These are phyloP conservation scores for Apiotrichum akiyoshidainum DNA, from an alignment of 1,284 basidiomycete species.

Conservation along the genomic window DNA sequence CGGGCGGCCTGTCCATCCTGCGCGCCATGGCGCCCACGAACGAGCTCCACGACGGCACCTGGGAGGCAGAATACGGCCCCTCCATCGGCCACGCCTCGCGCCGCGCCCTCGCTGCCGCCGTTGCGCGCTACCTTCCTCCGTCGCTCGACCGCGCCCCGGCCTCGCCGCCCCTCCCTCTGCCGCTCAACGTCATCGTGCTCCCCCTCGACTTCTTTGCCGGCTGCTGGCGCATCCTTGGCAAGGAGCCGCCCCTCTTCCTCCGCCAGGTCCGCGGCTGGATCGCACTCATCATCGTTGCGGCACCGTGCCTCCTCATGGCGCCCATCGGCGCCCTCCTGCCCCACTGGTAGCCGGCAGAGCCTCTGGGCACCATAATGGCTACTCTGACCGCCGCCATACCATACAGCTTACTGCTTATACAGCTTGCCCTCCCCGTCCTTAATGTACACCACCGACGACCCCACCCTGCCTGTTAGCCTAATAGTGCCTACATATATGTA, in stretches of 20 bases:
- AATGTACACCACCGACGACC: not conserved
- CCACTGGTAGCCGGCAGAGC: constrained; percentile 3
- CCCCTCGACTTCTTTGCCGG: constrained; percentile 20
- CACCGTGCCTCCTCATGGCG: constrained; percentile 12
- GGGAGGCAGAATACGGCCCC: constrained; percentile 24
- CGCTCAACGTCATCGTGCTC: constrained; percentile 26
- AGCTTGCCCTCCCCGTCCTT: not conserved
- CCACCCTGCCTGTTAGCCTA: not conserved
- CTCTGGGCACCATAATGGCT: too few species aligned
- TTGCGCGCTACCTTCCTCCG: constrained; percentile 20
- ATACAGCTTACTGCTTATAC: not conserved
- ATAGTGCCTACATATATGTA: constrained; percentile 7
- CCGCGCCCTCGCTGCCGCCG: constrained; percentile 19
- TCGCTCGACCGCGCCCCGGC: constrained; percentile 14
- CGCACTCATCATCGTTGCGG: constrained; percentile 18
- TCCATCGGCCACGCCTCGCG: constrained; percentile 15
- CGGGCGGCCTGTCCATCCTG: constrained; percentile 16
- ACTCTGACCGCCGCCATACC: not conserved
- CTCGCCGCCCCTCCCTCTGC: constrained; percentile 16
- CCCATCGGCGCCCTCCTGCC: constrained; percentile 14
- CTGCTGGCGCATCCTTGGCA: constrained; percentile 5
- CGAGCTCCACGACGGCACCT: constrained; percentile 23
- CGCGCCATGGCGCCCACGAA: constrained; percentile 22
- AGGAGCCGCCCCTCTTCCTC: constrained; percentile 13
- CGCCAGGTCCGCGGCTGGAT: constrained; percentile 19